Percentiles rank a stretch among this genome's conserved stretches.
Conservation (phyloP, 2,329 filamentous ascomycete genomes). For the Boeremia lycopersici region DNA sequence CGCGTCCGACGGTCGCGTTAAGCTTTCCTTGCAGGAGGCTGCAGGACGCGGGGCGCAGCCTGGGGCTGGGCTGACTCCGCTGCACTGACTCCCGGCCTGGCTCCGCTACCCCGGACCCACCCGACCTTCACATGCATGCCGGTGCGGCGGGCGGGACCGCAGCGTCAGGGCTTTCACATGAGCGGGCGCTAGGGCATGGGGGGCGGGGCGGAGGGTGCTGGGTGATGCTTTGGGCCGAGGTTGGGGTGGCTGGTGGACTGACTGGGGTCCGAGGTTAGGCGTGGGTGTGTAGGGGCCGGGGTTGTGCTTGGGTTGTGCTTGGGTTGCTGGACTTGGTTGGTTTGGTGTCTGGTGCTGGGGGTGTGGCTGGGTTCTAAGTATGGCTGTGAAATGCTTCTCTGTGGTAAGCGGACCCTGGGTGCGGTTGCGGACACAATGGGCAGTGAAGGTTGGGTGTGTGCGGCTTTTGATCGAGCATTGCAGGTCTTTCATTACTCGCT, state of each 20-base stretch:
- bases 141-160: constrained; percentile 16
- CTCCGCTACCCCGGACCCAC: constrained; percentile 22
- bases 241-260: constrained; percentile 11
- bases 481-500: too few relatives aligned
- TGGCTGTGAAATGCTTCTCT: too few relatives aligned
- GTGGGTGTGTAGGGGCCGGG: background rate
- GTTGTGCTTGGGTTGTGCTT: background rate
- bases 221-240: constrained; percentile 5
- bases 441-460: too few relatives aligned
- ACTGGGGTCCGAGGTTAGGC: background rate
- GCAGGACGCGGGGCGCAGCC: too few relatives aligned
- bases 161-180: constrained; percentile 1
- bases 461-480: too few relatives aligned
- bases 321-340: background rate
- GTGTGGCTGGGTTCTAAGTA: too few relatives aligned
- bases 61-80: too few relatives aligned
- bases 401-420: too few relatives aligned
- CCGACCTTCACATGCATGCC: constrained; percentile 18
- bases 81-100: too few relatives aligned
- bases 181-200: background rate
- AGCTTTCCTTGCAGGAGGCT: background rate
- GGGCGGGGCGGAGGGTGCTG: constrained; percentile 2
- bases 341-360: background rate
- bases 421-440: too few relatives aligned
- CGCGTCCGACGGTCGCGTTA: background rate